phyloP scores from a whole-genome alignment of 495 filamentous ascomycete species.

The Hypoxylon trugodes region DNA sequence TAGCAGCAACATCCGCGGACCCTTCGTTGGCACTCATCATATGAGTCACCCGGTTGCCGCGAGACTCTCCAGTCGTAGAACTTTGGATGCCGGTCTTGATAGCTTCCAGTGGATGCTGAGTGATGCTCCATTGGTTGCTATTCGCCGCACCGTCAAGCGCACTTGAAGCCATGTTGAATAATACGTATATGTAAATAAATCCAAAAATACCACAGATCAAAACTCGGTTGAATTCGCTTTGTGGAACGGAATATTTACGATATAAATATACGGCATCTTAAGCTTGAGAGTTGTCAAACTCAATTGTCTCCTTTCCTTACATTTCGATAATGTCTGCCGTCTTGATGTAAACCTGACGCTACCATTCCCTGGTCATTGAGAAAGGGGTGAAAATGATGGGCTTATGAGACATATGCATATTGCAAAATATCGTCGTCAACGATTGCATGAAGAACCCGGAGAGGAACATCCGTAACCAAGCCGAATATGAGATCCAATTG shows the following conservation, averaged over 20 bases:
- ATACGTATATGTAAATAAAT: no score
- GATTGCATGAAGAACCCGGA: background rate
- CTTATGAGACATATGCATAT: background rate
- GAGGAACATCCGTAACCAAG: background rate
- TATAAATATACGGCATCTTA: no score
- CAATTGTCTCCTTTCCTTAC: background rate
- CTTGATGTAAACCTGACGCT: conserved; percentile 21
- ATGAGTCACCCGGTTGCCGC: conserved; percentile 41
- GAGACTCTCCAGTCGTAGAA: conserved; percentile 36
- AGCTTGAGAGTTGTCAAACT: no score
- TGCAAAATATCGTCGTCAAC: background rate
- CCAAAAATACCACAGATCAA: no score
- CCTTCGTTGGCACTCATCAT: conserved; percentile 62
- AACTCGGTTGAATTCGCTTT: no score
- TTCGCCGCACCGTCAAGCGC: conserved; percentile 14
- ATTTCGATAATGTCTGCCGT: background rate
- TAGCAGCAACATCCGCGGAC: conserved; percentile 63
- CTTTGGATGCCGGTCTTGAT: conserved; percentile 41
- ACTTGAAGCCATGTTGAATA: conserved; percentile 22
- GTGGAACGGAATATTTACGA: no score
- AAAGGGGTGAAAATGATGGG: background rate
- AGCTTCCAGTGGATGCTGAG: conserved; percentile 44
- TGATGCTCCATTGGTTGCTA: conserved; percentile 41
- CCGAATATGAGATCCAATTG: background rate
- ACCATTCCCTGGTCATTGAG: background rate